phyloP scores from a whole-genome alignment of 2,329 filamentous ascomycete species.

The Orbilia brochopaga region DNA sequence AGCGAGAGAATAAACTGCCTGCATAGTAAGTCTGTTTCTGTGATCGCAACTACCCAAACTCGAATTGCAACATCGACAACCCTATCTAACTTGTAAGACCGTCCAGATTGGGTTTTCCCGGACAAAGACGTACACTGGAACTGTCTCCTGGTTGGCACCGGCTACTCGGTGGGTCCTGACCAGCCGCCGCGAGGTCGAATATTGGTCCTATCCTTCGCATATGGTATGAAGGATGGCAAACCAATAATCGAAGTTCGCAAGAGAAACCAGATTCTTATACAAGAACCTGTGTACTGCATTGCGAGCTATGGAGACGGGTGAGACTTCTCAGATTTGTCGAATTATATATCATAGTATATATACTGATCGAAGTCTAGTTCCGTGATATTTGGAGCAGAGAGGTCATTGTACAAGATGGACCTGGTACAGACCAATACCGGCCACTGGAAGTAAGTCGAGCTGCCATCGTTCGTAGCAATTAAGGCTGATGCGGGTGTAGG shows the following conservation, averaged over 20 bases:
- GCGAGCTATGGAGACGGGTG: conserved; percentile 53
- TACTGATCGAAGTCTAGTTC: conserved; percentile 9
- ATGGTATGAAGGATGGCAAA: conserved; percentile 9
- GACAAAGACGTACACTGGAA: conserved; percentile 38
- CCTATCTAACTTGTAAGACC: background rate
- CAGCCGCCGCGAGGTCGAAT: conserved; percentile 52
- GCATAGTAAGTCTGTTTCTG: conserved; percentile 47
- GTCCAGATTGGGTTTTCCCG: conserved; percentile 33
- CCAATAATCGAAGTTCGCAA: conserved; percentile 51
- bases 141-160: conserved; percentile 54
- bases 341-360: conserved; percentile 5
- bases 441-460: conserved; percentile 31
- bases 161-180: conserved; percentile 47
- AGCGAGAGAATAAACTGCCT: conserved; percentile 54
- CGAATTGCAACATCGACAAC: too few species aligned
- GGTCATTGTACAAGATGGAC: conserved; percentile 28
- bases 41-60: too few species aligned
- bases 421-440: conserved; percentile 17
- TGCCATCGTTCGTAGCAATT: background rate
- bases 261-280: conserved; percentile 53
- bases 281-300: conserved; percentile 54
- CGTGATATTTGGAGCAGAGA: conserved; percentile 34
- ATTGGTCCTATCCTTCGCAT: conserved; percentile 51
- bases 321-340: background rate
- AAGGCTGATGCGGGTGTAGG: background rate